These are phyloP conservation scores for Fusarium keratoplasticum DNA, from an alignment of 2,329 filamentous ascomycete species.

Conservation along the genomic window DNA sequence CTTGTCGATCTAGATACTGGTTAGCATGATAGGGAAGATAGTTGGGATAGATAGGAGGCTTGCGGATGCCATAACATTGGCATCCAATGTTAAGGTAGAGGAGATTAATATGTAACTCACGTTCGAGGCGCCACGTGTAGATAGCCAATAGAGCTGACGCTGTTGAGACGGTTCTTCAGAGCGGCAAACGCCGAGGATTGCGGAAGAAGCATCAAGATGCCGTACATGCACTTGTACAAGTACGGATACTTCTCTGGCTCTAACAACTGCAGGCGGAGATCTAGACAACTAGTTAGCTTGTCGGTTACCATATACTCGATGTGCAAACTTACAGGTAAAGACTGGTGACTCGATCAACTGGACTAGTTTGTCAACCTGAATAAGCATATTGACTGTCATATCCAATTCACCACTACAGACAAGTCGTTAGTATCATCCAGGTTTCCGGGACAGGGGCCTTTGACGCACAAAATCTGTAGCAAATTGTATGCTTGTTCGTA, in stretches of 20 bases:
- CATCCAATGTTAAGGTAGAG: background rate
- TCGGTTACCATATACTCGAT: background rate
- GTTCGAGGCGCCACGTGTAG: conserved; percentile 83
- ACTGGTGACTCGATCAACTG: conserved; percentile 97
- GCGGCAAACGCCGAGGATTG: conserved; percentile 98
- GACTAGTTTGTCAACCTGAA: conserved; percentile 98
- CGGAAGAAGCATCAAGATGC: conserved; percentile 96
- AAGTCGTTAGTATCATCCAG: background rate
- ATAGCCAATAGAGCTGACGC: conserved; percentile 96
- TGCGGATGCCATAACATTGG: background rate
- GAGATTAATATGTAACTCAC: conserved; percentile 59
- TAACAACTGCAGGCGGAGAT: conserved; percentile 91
- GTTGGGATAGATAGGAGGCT: background rate
- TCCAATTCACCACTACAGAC: conserved; percentile 86
- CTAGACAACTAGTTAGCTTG: conserved; percentile 56
- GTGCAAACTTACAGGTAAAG: conserved; percentile 84
- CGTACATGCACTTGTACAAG: conserved; percentile 97
- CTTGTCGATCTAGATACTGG: conserved; percentile 54
- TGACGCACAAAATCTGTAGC: conserved; percentile 87
- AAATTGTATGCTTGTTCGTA: conserved; percentile 98
- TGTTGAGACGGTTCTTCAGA: conserved; percentile 95
- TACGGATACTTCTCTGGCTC: conserved; percentile 96
- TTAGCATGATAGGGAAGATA: conserved; percentile 15
- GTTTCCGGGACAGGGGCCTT: background rate
- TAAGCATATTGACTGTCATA: conserved; percentile 98